Evolutionary conservation across 495 filamentous ascomycete species (phyloP).

Genomic region (Neurospora terricola): DNA sequence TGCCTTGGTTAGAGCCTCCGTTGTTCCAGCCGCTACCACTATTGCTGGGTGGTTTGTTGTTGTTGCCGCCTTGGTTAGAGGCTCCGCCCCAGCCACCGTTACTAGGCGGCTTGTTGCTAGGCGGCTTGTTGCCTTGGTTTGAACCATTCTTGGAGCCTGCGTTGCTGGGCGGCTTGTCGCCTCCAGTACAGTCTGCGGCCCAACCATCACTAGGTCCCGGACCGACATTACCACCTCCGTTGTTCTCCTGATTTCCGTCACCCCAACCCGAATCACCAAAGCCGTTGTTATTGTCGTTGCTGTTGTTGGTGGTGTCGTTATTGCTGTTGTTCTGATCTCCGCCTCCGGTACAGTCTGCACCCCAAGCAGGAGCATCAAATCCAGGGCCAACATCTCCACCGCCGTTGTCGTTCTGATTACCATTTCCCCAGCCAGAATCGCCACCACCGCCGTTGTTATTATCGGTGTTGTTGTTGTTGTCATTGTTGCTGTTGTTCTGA

Average conservation of each 20-base stretch:
- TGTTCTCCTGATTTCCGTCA: neutral
- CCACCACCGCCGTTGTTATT: neutral
- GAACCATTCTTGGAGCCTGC: neutral
- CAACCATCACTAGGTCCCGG: neutral
- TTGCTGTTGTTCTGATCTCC: neutral
- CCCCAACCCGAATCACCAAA: neutral
- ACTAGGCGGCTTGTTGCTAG: neutral
- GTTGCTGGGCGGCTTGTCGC: neutral
- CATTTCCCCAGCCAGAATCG: neutral
- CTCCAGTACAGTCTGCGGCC: neutral
- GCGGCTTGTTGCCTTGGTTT: neutral
- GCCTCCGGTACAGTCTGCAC: neutral
- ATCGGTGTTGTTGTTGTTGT: neutral
- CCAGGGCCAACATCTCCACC: neutral
- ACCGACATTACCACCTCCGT: neutral
- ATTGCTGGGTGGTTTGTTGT: neutral
- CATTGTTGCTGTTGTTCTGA: neutral
- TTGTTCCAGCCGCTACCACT: neutral
- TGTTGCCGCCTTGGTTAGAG: neutral
- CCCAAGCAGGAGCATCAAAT: neutral
- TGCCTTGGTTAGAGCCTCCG: neutral
- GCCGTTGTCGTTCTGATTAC: neutral
- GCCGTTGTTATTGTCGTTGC: neutral
- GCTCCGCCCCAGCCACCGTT: neutral
- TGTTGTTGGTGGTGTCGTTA: neutral